Evolutionary conservation across 352 stramenopile genomes (phyloP), one percentile per base, ranked within the genome.

Genomic region (Phytophthora aleatoria): DNA sequence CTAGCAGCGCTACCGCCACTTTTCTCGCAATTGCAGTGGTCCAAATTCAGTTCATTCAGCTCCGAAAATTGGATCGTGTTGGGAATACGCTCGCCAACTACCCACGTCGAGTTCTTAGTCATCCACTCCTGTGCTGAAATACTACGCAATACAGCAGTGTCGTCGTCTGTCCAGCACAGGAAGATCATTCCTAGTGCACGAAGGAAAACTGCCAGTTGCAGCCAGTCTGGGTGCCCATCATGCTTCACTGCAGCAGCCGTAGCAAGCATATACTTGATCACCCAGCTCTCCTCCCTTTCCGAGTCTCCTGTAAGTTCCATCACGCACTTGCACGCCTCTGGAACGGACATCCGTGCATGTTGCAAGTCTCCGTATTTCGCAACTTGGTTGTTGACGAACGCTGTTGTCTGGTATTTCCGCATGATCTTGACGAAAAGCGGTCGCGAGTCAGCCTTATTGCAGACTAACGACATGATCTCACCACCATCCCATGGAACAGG

Each of bases 51-150:
- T 13, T 75, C 69, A 35, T 90, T 92, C 45, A 93, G 68, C 33
- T 85, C 71, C 0, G 84, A 57, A 28, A 83, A 90, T 28, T 78
- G 68, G n/a, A 90, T 89, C 5, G 69, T 71, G 20, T 76, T 76
- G 0, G 86, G 83, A 54, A 94, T 94, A 5, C 39, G 39, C 38
- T 66, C 48, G 7, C 83, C 86, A 8, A 91, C 60, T 11, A 90
- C 59, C 86, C 86, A 94, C 50, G 82, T 91, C 47, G 76, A 79
- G 49, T 72, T 89, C 30, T 79, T 64, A 3, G 60, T 33, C 49
- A 95, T 76, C 87, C 87, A 95, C 59, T 94, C 85, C 30, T 79
- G 69, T 5, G 74, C 77, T 27, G 83, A 92, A 50, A 94, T 87
- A 45, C 82, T 87, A 4, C 82, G 82, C 35, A 95, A 58, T 31